Conservation (phyloP, 2,329 filamentous ascomycete species). For the Sclerotinia minor region DNA sequence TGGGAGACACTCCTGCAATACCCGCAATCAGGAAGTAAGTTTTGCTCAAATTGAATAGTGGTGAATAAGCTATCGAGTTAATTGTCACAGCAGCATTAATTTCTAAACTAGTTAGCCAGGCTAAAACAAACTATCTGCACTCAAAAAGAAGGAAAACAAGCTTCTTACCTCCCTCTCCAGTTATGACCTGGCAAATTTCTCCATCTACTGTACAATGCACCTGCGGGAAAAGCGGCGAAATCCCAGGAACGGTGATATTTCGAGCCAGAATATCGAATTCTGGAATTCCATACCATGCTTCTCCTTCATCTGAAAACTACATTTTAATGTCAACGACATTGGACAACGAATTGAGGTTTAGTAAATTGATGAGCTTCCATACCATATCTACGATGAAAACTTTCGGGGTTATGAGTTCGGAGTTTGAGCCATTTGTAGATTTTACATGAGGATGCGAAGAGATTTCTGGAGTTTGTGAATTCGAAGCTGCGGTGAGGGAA, state of each 20-base stretch:
- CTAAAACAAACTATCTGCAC: neutral
- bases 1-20: slow-evolving; percentile 72
- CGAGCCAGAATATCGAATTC: slow-evolving; percentile 52
- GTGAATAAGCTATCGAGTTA: slow-evolving; percentile 60
- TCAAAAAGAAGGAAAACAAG: neutral
- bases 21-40: slow-evolving; percentile 72
- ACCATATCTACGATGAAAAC: slow-evolving; percentile 23
- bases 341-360: neutral
- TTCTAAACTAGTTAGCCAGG: neutral
- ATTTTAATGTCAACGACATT: neutral
- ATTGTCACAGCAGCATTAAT: slow-evolving; percentile 69
- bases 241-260: slow-evolving; percentile 57
- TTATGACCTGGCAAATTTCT: slow-evolving; percentile 60
- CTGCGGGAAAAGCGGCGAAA: slow-evolving; percentile 60
- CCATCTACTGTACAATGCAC: slow-evolving; percentile 61
- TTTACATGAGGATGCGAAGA: neutral
- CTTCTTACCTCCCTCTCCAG: slow-evolving; percentile 20
- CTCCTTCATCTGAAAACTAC: slow-evolving; percentile 23
- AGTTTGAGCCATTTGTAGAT: neutral
- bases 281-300: slow-evolving; percentile 53
- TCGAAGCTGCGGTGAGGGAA: neutral
- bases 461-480: neutral
- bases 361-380: neutral
- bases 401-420: slow-evolving; percentile 36
- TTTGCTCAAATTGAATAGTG: slow-evolving; percentile 59